These are phyloP conservation scores for Agarophyton chilense DNA, from an alignment of 23 red algal genomes.

Conservation along the genomic window DNA sequence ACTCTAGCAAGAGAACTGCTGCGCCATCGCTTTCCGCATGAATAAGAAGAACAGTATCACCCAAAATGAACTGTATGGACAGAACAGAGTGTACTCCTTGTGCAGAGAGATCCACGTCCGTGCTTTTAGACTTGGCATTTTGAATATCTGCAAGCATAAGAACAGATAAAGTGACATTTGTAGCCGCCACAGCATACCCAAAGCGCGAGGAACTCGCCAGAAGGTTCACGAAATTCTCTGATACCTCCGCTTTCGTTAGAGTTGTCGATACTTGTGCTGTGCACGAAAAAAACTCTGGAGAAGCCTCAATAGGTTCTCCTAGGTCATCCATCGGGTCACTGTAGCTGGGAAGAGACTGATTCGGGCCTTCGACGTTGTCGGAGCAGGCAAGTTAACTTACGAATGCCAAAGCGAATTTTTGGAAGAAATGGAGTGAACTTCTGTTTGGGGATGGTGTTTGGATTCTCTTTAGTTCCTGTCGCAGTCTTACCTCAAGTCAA, in stretches of 20 bases:
- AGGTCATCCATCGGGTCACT: not conserved
- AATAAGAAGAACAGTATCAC: conserved; percentile 18
- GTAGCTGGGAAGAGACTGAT: not conserved
- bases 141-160: conserved; percentile 8
- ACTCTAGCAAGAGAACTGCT: conserved; percentile 1
- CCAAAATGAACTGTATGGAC: conserved; percentile 18
- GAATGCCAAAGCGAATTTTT: too few relatives aligned
- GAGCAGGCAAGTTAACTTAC: too few relatives aligned
- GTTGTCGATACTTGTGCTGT: not conserved
- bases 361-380: too few relatives aligned
- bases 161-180: not conserved
- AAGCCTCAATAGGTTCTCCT: not conserved
- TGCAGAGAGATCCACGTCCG: conserved; percentile 6
- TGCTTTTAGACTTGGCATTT: not conserved
- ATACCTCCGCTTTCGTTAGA: not conserved
- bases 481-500: too few relatives aligned
- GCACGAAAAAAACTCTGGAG: conserved; percentile 19
- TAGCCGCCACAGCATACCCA: conserved; percentile 22
- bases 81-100: conserved; percentile 1
- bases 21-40: conserved; percentile 27
- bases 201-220: conserved; percentile 43
- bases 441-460: too few relatives aligned
- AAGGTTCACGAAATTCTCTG: conserved; percentile 6
- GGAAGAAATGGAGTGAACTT: too few relatives aligned
- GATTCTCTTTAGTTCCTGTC: too few relatives aligned